A percentile compares a stretch with the other conserved stretches of the same genome.
Conservation (phyloP, 2,329 filamentous ascomycete genomes). For the Zymoseptoria passerinii region DNA sequence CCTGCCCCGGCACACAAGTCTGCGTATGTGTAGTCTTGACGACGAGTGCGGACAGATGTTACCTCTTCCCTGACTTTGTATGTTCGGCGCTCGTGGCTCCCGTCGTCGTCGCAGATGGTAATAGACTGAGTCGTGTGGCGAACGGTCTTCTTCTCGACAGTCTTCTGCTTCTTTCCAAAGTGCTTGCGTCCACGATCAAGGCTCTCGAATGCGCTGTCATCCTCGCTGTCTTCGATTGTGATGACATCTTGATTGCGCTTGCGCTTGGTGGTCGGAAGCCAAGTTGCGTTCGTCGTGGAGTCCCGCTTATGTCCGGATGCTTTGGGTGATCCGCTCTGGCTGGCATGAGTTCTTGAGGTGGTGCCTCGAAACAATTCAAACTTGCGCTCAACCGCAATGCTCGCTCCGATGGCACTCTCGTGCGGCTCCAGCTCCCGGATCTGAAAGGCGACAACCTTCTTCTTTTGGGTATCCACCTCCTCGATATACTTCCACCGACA, state of each 20-base stretch:
- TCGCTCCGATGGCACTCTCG: neutral
- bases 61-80: neutral
- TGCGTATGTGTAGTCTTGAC: slow-evolving; percentile 50
- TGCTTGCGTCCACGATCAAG: neutral
- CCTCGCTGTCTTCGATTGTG: neutral
- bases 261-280: neutral
- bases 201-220: neutral
- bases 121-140: slow-evolving; percentile 33
- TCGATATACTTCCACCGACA: slow-evolving; percentile 44
- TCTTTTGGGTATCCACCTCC: neutral
- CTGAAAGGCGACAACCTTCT: neutral
- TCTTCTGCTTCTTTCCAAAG: neutral
- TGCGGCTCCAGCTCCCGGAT: neutral
- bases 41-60: neutral
- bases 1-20: slow-evolving; percentile 69
- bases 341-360: neutral
- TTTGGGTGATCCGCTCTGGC: neutral
- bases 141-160: neutral
- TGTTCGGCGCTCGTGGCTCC: neutral
- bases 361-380: neutral
- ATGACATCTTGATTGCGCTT: neutral
- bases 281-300: neutral
- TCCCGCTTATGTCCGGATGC: too few relatives aligned
- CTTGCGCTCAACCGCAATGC: neutral
- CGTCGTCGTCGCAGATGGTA: neutral